Evolutionary conservation across 495 filamentous ascomycete genomes (phyloP), one percentile per base, ranked within the genome.

Genomic region (Xylaria telfairii): DNA sequence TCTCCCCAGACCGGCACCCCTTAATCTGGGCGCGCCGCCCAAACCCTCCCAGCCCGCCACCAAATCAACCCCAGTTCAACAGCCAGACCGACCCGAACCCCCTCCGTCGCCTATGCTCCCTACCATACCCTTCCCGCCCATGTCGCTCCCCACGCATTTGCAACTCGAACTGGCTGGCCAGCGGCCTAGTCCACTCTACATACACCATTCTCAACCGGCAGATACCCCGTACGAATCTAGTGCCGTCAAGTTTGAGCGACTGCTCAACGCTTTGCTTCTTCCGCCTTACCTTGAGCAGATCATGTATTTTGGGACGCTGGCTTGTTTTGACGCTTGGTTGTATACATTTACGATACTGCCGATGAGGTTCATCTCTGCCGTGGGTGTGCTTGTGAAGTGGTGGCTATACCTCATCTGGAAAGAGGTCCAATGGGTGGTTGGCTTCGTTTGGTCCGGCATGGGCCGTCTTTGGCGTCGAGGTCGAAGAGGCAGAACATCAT

Each of bases 301-400:
- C 1, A 85, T 99, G 24, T 89, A 88, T 73, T 98, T 99, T 82
- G 96, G 96, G 8, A 88, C 91, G 12, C 76, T 98, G 28, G 93
- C 95, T 37, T 98, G 96, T 79, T 83, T 98, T 39, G 96, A 99
- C 82, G 91, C 94, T n/a, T 99, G 95, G 96, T 86, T 98, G 5
- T 94, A 96, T 80, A 94, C 94, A 0, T 97, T 98, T 70, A 99
- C 96, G 0, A 94, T 99, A 39, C 82, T 98, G 8, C 96, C 96
- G 13, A 85, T 99, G 65, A 89, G 96, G 0, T 98, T 99, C 77
- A 77, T 95, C 64, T 93, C 94, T 71, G 94, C 96, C 12, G 71
- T 95, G 0, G 88, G 90, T 2, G 89, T 98, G 2, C 81, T 98
- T 37, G 78, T 89, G 2, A 86, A 86, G 66, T 98, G 92, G 81